Conservation (phyloP, 257 asterid species). For the Salvia splendens region DNA sequence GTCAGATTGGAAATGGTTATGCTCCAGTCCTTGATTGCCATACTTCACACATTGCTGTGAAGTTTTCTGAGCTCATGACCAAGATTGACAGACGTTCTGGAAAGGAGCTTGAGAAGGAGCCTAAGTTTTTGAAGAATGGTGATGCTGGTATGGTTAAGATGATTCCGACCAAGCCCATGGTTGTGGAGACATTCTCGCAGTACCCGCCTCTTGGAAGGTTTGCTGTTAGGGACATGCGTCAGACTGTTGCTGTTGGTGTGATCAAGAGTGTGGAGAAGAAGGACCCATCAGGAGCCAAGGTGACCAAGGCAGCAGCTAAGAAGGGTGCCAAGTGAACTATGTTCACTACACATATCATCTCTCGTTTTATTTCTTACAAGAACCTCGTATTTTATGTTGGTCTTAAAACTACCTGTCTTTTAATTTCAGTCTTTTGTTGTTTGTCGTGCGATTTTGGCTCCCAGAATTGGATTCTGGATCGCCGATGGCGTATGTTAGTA, state of each 20-base stretch:
- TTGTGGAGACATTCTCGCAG: slow-evolving; percentile 48
- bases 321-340: slow-evolving; percentile 45
- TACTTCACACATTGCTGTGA: slow-evolving; percentile 71
- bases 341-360: too few species aligned
- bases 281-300: slow-evolving; percentile 59
- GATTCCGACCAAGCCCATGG: slow-evolving; percentile 66
- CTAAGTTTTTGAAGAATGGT: slow-evolving; percentile 70
- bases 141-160: slow-evolving; percentile 59
- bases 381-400: not conserved
- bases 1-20: slow-evolving; percentile 69
- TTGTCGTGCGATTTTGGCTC: slow-evolving; percentile 29
- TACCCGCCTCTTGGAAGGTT: slow-evolving; percentile 59
- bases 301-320: slow-evolving; percentile 62
- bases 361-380: not conserved
- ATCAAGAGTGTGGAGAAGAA: slow-evolving; percentile 55
- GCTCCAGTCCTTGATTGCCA: slow-evolving; percentile 71
- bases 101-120: slow-evolving; percentile 70
- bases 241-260: slow-evolving; percentile 57
- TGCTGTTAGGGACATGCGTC: slow-evolving; percentile 63
- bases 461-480: slow-evolving; percentile 46
- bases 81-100: slow-evolving; percentile 59
- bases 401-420: not conserved
- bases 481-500: slow-evolving; percentile 36
- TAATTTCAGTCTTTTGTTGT: slow-evolving; percentile 3
- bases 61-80: slow-evolving; percentile 56